Evolutionary conservation across 2,329 filamentous ascomycete species (phyloP), one percentile per base, ranked within the genome.

Genomic region (Colletotrichum theobromicola): DNA sequence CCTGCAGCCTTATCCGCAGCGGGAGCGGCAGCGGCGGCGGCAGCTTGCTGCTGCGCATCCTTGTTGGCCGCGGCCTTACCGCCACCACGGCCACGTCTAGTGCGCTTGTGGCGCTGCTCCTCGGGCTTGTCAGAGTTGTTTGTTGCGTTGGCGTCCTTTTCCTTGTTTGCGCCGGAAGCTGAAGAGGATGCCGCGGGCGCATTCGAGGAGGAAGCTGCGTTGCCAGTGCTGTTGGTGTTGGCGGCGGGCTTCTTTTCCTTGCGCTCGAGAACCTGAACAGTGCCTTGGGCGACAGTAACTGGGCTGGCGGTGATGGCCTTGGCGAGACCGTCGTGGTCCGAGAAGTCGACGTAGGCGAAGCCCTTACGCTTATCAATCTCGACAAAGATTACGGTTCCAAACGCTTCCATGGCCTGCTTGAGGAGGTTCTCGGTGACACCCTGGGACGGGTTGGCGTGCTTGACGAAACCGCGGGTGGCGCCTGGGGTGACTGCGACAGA

Each of bases 361-460:
- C 95, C 95, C 83, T 98, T 98, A 80, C 96, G 94, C 83, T 95
- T 96, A 82, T 98, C 96, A 68, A 98, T 96, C 79, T 98, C 96
- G 21, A 98, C 94, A 77, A 92, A 93, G 1, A 91, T 91, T 60
- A 98, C 90, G 2, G 90, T 83, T 2, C 96, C 96, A 78, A 95
- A 98, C 0, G 86, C 84, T 58, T 92, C 89, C 81, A 98, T 91
- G 1, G 94, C 92, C 77, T 93, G 90, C 79, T 93, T 92, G 2
- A 98, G 90, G 0, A 95, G 85, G 0, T 93, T 86, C 80, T 98
- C 96, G 0, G 95, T 98, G 61, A 98, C 94, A 16, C 96, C 96
- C 81, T 98, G 96, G 0, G 95, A 97, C 13, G 95, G 92, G 81
- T 97, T 98, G 66, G 93, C 94, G 79, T 95, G 93, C 83, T 96